Conservation (phyloP, 805 yeast species). For the Candida silvicultrix region DNA sequence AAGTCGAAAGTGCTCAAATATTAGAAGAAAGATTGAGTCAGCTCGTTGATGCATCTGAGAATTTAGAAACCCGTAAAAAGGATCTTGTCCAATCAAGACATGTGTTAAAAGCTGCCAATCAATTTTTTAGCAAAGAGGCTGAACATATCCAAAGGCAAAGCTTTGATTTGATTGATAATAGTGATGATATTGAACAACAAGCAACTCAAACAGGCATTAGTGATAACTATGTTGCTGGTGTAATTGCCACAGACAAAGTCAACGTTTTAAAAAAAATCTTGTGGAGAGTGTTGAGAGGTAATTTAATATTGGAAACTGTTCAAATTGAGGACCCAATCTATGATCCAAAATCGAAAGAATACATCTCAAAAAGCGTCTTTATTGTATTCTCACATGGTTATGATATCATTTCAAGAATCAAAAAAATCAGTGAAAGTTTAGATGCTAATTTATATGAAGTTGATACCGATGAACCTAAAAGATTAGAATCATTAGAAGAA, state of each 20-base stretch:
- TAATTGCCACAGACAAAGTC: constrained; percentile 67
- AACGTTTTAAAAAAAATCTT: constrained; percentile 71
- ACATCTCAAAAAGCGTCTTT: constrained; percentile 71
- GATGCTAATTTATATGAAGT: constrained; percentile 76
- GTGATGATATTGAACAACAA: constrained; percentile 16
- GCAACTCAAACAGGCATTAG: constrained; percentile 26
- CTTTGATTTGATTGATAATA: constrained; percentile 8
- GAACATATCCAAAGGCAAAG: constrained; percentile 1
- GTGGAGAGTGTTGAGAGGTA: constrained; percentile 94
- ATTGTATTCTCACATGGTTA: constrained; percentile 90
- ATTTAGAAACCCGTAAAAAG: constrained; percentile 50
- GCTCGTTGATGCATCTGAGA: constrained; percentile 64
- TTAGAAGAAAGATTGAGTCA: constrained; percentile 74
- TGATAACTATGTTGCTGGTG: constrained; percentile 63
- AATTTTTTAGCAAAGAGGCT: constrained; percentile 32
- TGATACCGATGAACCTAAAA: constrained; percentile 40
- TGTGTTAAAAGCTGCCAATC: constrained; percentile 43
- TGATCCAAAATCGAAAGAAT: constrained; percentile 53
- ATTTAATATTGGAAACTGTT: constrained; percentile 67
- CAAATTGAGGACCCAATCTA: constrained; percentile 69
- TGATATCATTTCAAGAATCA: constrained; percentile 63
- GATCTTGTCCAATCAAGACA: constrained; percentile 59
- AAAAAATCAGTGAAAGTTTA: constrained; percentile 82
- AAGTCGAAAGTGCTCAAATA: constrained; percentile 56
- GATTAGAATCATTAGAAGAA: constrained; percentile 62